Evolutionary conservation across 2,329 filamentous ascomycete species (phyloP).

Genomic region (Verticillium nubilum): DNA sequence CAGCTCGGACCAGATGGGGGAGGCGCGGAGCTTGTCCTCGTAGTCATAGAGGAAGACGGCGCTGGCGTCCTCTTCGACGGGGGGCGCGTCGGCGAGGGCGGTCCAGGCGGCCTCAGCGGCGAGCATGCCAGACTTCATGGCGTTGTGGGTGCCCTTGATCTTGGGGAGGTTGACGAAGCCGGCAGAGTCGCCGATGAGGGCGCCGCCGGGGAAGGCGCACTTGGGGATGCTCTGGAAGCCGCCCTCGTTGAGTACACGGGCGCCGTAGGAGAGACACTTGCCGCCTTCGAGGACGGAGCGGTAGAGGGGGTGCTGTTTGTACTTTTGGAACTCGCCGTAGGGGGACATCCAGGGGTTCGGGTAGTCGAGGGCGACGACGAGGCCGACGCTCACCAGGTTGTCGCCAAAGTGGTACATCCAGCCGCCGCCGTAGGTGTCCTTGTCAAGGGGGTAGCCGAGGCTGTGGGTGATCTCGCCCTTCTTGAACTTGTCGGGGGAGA

Average conservation of each 20-base stretch:
- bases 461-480: conserved; percentile 83
- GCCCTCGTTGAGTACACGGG: conserved; percentile 85
- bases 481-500: conserved; percentile 86
- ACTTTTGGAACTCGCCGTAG: conserved; percentile 94
- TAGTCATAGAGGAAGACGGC: conserved; percentile 93
- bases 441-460: conserved; percentile 85
- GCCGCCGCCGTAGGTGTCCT: conserved; percentile 91
- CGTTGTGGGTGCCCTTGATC: conserved; percentile 96
- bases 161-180: conserved; percentile 98
- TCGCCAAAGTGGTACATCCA: conserved; percentile 99
- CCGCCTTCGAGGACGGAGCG: conserved; percentile 83
- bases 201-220: conserved; percentile 91
- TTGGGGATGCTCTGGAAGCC: conserved; percentile 98
- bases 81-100: conserved; percentile 46
- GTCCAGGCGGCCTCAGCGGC: conserved; percentile 86
- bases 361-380: conserved; percentile 93
- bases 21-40: conserved; percentile 80
- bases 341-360: conserved; percentile 94
- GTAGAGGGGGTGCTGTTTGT: conserved; percentile 97
- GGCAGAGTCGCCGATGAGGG: conserved; percentile 91
- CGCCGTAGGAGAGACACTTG: conserved; percentile 95
- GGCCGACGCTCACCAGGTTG: conserved; percentile 85
- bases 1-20: conserved; percentile 88
- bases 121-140: conserved; percentile 96
- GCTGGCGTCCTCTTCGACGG: conserved; percentile 38